These are phyloP conservation scores for Xerocomus amazonicus DNA, from an alignment of 1,284 basidiomycete species.

Conservation along the genomic window DNA sequence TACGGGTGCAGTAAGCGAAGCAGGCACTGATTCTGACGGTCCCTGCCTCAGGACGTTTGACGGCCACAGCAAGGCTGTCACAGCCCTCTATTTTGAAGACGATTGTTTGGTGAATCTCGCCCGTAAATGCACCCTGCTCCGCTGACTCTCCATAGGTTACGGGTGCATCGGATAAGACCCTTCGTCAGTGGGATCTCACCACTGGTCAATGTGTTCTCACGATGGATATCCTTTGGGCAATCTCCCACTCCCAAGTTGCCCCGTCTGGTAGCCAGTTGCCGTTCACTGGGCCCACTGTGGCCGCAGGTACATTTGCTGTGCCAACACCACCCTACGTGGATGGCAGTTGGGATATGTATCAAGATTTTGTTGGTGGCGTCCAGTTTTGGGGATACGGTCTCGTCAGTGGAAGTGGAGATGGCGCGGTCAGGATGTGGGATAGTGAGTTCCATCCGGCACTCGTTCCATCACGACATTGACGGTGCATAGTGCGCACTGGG, in stretches of 20 bases:
- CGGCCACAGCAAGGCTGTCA: constrained; percentile 91
- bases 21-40: constrained; percentile 35
- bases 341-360: constrained; percentile 92
- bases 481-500: constrained; percentile 84
- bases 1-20: constrained; percentile 32
- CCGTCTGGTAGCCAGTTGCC: constrained; percentile 40
- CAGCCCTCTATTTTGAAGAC: constrained; percentile 93
- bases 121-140: constrained; percentile 2
- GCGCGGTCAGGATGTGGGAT: constrained; percentile 99
- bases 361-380: constrained; percentile 95
- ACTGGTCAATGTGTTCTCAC: constrained; percentile 98
- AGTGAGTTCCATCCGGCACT: constrained; percentile 53
- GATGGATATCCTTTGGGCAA: constrained; percentile 99
- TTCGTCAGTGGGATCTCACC: constrained; percentile 96
- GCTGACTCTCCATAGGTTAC: constrained; percentile 63
- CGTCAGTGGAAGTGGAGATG: constrained; percentile 95
- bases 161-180: constrained; percentile 96
- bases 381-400: constrained; percentile 99
- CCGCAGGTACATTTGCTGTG: constrained; percentile 69
- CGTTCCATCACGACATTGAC: constrained; percentile 8
- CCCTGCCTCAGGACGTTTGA: constrained; percentile 79
- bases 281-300: constrained; percentile 54
- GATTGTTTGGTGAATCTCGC: constrained; percentile 71
- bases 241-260: constrained; percentile 80
- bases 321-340: constrained; percentile 87